Base-by-base conservation (phyloP, 2,329 filamentous ascomycete species). In the Lachnellula suecica region DNA sequence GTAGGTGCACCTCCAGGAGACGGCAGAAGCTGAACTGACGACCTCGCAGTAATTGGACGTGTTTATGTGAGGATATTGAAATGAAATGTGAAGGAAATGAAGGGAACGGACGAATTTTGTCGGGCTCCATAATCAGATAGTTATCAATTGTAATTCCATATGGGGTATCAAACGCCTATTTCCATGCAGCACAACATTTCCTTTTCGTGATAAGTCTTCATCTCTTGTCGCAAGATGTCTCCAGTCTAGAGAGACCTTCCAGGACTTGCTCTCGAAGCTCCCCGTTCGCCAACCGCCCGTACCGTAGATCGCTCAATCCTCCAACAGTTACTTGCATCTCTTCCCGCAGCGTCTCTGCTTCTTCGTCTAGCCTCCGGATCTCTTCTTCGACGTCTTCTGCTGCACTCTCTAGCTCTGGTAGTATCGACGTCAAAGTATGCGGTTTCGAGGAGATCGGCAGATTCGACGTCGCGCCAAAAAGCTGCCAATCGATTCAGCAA, bases 271-370 rank as follows among this genome's bases (percentile, higher is more conserved):
- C 78, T 23, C 76, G 77, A 27, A 92, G 71, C 53, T 83, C 77
- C 20, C 77, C 69, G 57, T 88, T 87, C 31, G 81, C 78, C 52
- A 94, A 79, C 50, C 84, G 85, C 34, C 91, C 91, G 64, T 94
- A 93, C 42, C 89, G 84, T 50, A 96, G 76, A 70, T 95, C 89
- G 69, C 90, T 95, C 67, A 96, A 73, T 44, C 81, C 83, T 27
- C 87, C 87, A 15, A 94, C 79, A 0, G 79, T 85, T 51, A 83
- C 78, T 58, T 79, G 78, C 47, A 94, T 79, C 10, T 82, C 79
- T 4, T 79, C 74, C 5, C 88, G 69, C 3, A 91, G 72, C 2
- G 68, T 67, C 1, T 77, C 75, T 48, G 87, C 83, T 59, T 93
- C 86, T 29, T 79, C 73, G 60, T 89, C 81, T 4, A 92, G 74